Evolutionary conservation across 2,329 filamentous ascomycete species (phyloP).

Genomic region (Sarocladium brachiariae): DNA sequence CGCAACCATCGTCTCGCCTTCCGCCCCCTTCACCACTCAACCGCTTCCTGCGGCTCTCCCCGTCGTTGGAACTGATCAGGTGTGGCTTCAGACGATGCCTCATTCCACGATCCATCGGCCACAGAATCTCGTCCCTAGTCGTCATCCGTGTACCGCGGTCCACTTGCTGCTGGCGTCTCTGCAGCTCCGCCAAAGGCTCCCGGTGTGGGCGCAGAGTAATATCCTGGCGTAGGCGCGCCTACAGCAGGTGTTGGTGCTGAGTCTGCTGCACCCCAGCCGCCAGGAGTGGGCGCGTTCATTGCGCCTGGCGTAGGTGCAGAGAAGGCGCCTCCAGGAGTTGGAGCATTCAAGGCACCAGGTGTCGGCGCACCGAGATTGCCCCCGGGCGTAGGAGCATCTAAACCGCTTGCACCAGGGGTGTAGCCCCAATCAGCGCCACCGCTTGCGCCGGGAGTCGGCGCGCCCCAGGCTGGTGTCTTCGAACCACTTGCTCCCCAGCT

Average conservation of each 20-base stretch:
- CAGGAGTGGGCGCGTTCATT: slow-evolving; percentile 55
- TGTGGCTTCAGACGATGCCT: no score
- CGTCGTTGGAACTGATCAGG: no score
- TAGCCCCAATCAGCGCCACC: slow-evolving; percentile 55
- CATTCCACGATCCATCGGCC: background rate
- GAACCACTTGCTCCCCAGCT: slow-evolving; percentile 57
- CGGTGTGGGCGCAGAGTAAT: slow-evolving; percentile 46
- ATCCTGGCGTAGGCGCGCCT: slow-evolving; percentile 61
- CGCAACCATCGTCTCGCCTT: background rate
- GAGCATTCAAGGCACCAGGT: slow-evolving; percentile 57
- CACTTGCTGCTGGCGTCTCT: slow-evolving; percentile 56
- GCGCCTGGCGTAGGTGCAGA: slow-evolving; percentile 58
- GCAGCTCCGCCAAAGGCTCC: slow-evolving; percentile 39
- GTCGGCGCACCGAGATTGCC: slow-evolving; percentile 53
- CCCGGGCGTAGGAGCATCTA: slow-evolving; percentile 65
- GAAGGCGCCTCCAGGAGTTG: slow-evolving; percentile 59
- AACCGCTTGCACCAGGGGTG: slow-evolving; percentile 40
- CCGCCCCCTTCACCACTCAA: background rate
- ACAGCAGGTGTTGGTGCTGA: slow-evolving; percentile 60
- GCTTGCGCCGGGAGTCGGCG: slow-evolving; percentile 51
- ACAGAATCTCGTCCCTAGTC: slow-evolving; percentile 22
- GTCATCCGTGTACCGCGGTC: slow-evolving; percentile 47
- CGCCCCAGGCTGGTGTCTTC: slow-evolving; percentile 71
- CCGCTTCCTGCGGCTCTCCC: background rate
- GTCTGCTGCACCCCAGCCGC: slow-evolving; percentile 58